Evolutionary conservation across 176 grass and related monocot genomes (phyloP).

Genomic region (Bonia amplexicaulis): DNA sequence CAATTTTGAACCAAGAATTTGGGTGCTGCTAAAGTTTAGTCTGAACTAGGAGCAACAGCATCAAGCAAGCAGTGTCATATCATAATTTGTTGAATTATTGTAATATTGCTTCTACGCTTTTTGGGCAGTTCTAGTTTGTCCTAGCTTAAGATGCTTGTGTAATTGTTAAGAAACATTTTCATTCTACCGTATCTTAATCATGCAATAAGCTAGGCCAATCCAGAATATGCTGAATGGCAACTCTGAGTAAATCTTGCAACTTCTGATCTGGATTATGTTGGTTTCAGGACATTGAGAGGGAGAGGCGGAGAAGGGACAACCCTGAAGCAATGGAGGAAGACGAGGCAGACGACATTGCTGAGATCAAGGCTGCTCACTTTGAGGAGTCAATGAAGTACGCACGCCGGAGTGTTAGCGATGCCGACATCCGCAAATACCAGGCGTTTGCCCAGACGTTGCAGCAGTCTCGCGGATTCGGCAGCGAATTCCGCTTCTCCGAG

Average conservation of each 20-base stretch:
- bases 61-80: background rate
- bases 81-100: background rate
- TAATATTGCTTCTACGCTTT: background rate
- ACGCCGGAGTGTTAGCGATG: slow-evolving; percentile 68
- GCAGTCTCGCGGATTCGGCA: slow-evolving; percentile 76
- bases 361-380: slow-evolving; percentile 72
- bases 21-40: background rate
- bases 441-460: slow-evolving; percentile 75
- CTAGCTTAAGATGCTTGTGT: background rate
- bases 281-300: slow-evolving; percentile 71
- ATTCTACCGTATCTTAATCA: background rate
- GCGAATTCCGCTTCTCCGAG: slow-evolving; percentile 69
- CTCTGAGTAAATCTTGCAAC: background rate
- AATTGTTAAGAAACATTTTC: background rate
- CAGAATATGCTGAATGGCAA: background rate
- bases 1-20: background rate
- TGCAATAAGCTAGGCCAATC: background rate
- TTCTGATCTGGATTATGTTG: background rate
- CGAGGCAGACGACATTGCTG: slow-evolving; percentile 48
- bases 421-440: slow-evolving; percentile 76
- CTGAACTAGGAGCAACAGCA: background rate
- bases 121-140: background rate
- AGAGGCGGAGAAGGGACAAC: slow-evolving; percentile 56
- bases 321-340: slow-evolving; percentile 85
- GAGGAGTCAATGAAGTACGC: slow-evolving; percentile 89